Base-by-base conservation (phyloP, 306 rosid genomes). In the Herpetospermum pedunculosum region DNA sequence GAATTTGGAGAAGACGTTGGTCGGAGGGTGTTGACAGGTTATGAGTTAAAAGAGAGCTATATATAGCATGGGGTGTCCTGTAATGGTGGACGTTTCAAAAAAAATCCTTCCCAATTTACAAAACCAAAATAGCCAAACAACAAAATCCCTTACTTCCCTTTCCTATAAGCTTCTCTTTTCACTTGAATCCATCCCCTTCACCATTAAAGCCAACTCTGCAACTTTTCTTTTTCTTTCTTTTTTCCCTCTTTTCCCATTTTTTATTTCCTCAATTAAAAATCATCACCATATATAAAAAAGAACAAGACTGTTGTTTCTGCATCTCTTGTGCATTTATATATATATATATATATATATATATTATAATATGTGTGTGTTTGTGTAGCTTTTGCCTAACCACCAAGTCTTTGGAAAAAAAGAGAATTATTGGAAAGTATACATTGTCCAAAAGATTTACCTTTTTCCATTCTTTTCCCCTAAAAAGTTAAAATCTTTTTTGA, bases 41-140 rank as follows among this genome's bases (percentile, higher is more conserved):
- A 7, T 15, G 77, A 73, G 65, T 54, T 6, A 3, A 7, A 3
- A 7, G 43, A 63, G 49, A 64, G 49, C 77, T 74, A 74, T 74
- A 54, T 74, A 74, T 57, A 74, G 77, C 77, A 74, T 41, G 70
- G 74, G 41, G 15, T 70, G 71, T 64, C 76, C 46, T 73, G 47
- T 29, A 21, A 41, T 43, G 67, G 67, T 74, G 77, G 70, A 74
- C 69, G 68, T 74, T 57, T n/a, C n/a, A n/a, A n/a, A n/a, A 9
- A 55, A 19, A 62, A 34, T 62, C 67, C 25, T 53, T 74, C 64
- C 38, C 14, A 30, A 30, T 23, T 70, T 70, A 23, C 30, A 23
- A 53, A 38, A 53, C 46, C 12, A 73, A 73, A 53, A 73, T 23
- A 53, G 6, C 28, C 21, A 47, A 50, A 18, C 21, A 19, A 5